A percentile compares a stretch with the other conserved stretches of the same genome.
These are phyloP conservation scores for Sisymbrium altissimum DNA, from an alignment of 345 rosid species.

Conservation along the genomic window DNA sequence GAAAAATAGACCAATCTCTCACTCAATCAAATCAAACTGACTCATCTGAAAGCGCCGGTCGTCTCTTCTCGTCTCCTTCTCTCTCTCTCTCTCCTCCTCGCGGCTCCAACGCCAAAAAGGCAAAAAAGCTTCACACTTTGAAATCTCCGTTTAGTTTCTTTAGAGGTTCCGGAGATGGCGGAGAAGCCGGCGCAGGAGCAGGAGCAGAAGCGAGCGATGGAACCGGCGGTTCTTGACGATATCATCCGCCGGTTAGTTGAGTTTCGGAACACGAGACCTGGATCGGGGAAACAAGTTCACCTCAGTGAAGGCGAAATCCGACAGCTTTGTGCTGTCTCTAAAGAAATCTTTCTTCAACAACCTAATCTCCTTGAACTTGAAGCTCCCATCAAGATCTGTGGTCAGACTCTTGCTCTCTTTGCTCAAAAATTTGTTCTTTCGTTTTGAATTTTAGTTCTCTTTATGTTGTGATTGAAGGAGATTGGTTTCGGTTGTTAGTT, in stretches of 20 bases:
- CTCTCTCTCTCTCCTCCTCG: neutral
- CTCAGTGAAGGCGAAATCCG: slow-evolving; percentile 81
- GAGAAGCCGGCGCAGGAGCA: slow-evolving; percentile 31
- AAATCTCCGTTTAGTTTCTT: neutral
- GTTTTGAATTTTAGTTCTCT: neutral
- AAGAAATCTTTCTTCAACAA: slow-evolving; percentile 75
- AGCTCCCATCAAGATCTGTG: slow-evolving; percentile 96
- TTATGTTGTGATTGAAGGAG: neutral
- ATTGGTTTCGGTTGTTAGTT: neutral
- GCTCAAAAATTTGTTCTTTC: neutral
- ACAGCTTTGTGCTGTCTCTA: slow-evolving; percentile 59
- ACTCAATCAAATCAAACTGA: slow-evolving; percentile 9
- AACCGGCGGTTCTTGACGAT: slow-evolving; percentile 58
- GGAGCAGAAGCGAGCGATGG: slow-evolving; percentile 46
- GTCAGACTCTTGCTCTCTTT: slow-evolving; percentile 34
- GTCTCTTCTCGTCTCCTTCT: neutral
- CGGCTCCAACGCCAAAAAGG: slow-evolving; percentile 25
- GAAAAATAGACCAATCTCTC: slow-evolving; percentile 7
- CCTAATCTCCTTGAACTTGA: slow-evolving; percentile 82
- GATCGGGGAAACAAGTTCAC: slow-evolving; percentile 68
- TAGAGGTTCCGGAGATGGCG: slow-evolving; percentile 22
- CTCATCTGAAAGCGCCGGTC: slow-evolving; percentile 11
- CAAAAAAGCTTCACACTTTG: slow-evolving; percentile 9
- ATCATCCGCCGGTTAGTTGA: slow-evolving; percentile 62
- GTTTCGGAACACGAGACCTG: slow-evolving; percentile 53